phyloP scores from a whole-genome alignment of 2,329 filamentous ascomycete species.

The Botryosphaeria dothidea region DNA sequence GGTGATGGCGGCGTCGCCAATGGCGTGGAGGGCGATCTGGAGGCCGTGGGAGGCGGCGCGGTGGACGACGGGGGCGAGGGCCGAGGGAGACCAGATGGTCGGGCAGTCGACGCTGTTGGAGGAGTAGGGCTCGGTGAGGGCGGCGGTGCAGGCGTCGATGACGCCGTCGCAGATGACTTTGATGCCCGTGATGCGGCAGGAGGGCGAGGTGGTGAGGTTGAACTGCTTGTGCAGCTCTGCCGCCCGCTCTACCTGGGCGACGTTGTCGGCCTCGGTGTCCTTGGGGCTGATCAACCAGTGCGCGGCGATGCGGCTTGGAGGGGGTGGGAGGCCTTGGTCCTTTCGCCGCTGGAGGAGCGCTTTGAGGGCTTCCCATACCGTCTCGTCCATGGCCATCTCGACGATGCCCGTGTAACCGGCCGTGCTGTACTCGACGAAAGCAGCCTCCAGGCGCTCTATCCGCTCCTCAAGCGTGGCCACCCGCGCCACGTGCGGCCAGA shows the following conservation, averaged over 20 bases:
- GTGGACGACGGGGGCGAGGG: constrained; percentile 56
- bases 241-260: constrained; percentile 54
- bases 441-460: constrained; percentile 46
- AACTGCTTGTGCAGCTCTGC: constrained; percentile 50
- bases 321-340: constrained; percentile 30
- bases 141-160: constrained; percentile 66
- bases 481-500: constrained; percentile 56
- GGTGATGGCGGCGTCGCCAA: constrained; percentile 61
- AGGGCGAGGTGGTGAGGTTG: constrained; percentile 47
- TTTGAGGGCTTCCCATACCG: constrained; percentile 52
- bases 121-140: constrained; percentile 60
- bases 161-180: constrained; percentile 68
- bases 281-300: constrained; percentile 58
- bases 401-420: constrained; percentile 57
- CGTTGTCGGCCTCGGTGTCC: constrained; percentile 44
- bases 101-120: constrained; percentile 45
- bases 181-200: constrained; percentile 59
- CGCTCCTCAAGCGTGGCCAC: constrained; percentile 53
- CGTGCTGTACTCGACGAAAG: constrained; percentile 51
- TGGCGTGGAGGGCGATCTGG: constrained; percentile 66
- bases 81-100: constrained; percentile 56
- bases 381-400: constrained; percentile 63
- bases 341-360: neutral
- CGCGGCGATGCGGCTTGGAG: constrained; percentile 54
- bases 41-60: constrained; percentile 56